Conservation (phyloP, 2,329 filamentous ascomycete genomes). For the Ophiostoma himal-ulmi region DNA sequence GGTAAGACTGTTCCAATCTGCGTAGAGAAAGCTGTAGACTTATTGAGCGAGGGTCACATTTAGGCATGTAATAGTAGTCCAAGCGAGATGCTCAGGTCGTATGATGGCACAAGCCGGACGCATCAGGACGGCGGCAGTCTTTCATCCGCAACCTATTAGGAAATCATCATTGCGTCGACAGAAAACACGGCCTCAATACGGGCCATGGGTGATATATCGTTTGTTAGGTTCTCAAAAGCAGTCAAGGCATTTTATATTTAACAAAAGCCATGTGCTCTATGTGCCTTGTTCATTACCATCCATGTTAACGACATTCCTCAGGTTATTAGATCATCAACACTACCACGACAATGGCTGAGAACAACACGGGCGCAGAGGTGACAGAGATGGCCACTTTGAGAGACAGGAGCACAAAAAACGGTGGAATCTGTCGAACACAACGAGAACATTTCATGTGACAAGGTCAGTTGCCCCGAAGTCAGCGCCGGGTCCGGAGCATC, state of each 20-base stretch:
- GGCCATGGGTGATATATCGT: background rate
- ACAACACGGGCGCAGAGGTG: background rate
- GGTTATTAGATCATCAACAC: background rate
- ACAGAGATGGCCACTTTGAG: background rate
- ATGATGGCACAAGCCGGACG: background rate
- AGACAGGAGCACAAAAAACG: background rate
- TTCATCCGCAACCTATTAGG: background rate
- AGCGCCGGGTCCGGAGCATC: background rate
- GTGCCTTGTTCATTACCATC: background rate
- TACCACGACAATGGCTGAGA: background rate
- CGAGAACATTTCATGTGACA: background rate
- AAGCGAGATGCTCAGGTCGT: background rate
- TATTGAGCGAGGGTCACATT: too few species aligned
- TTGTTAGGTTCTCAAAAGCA: background rate
- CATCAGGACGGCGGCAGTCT: background rate
- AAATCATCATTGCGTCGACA: background rate
- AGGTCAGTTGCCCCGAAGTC: background rate
- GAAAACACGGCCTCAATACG: background rate
- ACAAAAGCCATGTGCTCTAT: background rate
- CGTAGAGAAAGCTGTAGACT: too few species aligned
- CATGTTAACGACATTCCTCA: background rate
- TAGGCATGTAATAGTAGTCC: background rate
- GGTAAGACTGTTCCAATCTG: background rate
- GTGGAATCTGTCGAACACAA: background rate
- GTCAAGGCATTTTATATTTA: background rate